Evolutionary conservation across 495 filamentous ascomycete species (phyloP), one percentile per base, ranked within the genome.

Genomic region (Hypoxylon perforatum): DNA sequence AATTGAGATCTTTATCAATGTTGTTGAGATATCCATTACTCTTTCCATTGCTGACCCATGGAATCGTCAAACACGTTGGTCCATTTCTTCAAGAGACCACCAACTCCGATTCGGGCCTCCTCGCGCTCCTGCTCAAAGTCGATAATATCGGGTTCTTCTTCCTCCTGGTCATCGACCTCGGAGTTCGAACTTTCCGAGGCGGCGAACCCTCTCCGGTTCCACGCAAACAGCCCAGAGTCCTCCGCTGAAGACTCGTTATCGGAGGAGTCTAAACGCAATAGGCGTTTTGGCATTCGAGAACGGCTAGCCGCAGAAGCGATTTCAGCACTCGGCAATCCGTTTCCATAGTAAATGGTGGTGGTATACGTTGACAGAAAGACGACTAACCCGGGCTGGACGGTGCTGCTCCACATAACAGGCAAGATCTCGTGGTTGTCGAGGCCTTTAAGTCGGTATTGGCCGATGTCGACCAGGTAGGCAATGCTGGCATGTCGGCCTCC

Each of bases 61-160:
- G 44, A 12, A 25, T 30, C 14, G 15, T 51, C 14, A 21, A 57
- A 47, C 1, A 38, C 45, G 39, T 57, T 67, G 10, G 64, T 67
- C 52, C 52, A 58, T 47, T 57, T 62, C 39, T 30, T 21, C 14
- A 62, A 15, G 6, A 62, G 47, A n/a, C 12, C 47, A 8, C 17
- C 52, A 8, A 67, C 22, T 28, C 53, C 52, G 4, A 58, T 51
- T 11, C 19, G 1, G 4, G 15, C 36, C 12, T 14, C 41, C 58
- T 57, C 52, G 15, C 52, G 23, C 39, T 67, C 64, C 53, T 57
- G 45, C 14, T 67, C 64, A 39, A 67, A 67, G 23, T 67, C 38
- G 21, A 61, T 57, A 15, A 67, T 61, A 9, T 62, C 63, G 25
- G 18, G 11, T 18, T 36, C 63, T 25, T 67, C 56, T 5, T 61